These are phyloP conservation scores for Epithemia pelagica DNA, from an alignment of 108 stramenopile species.

Conservation along the genomic window DNA sequence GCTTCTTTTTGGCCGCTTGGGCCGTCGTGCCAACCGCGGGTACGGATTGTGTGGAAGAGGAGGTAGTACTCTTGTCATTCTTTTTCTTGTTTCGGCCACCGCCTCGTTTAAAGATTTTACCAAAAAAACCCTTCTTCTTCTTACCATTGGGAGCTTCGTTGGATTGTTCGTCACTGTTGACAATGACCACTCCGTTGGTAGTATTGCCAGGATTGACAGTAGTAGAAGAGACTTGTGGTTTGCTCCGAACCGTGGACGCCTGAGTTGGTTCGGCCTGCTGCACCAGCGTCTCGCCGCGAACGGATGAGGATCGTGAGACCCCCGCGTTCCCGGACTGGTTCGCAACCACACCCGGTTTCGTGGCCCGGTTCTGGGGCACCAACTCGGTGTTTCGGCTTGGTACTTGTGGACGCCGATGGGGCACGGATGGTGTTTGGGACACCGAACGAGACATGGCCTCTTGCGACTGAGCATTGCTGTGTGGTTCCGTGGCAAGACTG, in stretches of 20 bases:
- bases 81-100: background rate
- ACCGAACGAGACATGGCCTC: background rate
- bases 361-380: background rate
- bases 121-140: conserved; percentile 3
- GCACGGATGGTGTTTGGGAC: background rate
- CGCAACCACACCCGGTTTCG: background rate
- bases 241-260: too few relatives aligned
- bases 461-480: background rate
- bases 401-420: too few relatives aligned
- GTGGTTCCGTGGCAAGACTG: background rate
- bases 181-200: too few relatives aligned
- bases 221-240: too few relatives aligned
- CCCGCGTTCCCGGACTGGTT: background rate
- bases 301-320: too few relatives aligned
- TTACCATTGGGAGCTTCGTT: background rate
- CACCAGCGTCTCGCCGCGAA: too few relatives aligned
- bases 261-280: too few relatives aligned
- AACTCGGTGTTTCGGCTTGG: too few relatives aligned
- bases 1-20: conserved; percentile 1
- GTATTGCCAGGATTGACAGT: too few relatives aligned
- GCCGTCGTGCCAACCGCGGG: background rate
- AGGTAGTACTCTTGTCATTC: background rate
- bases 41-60: background rate
- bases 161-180: background rate
- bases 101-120: background rate